These are phyloP conservation scores for Teratosphaeria destructans DNA, from an alignment of 2,329 filamentous ascomycete genomes.

Conservation along the genomic window DNA sequence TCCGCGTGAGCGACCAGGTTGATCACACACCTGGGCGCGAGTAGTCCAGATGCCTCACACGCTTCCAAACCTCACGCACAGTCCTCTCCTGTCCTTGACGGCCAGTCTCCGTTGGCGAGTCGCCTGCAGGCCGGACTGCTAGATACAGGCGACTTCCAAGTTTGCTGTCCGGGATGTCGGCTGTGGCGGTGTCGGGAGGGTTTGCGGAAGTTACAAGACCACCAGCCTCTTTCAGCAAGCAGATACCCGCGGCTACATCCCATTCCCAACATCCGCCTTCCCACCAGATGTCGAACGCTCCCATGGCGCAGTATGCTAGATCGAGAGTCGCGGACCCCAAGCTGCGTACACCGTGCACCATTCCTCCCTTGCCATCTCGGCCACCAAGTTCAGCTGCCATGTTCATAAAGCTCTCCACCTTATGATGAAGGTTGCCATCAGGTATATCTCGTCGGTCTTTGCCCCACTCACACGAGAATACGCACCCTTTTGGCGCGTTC, in stretches of 20 bases:
- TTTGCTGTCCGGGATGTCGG: conserved; percentile 47
- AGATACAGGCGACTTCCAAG: conserved; percentile 62
- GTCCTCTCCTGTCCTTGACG: conserved; percentile 59
- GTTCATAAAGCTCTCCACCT: conserved; percentile 65
- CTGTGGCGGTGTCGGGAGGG: conserved; percentile 50
- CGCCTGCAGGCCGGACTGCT: conserved; percentile 59
- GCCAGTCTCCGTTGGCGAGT: conserved; percentile 50
- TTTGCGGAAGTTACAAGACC: conserved; percentile 66
- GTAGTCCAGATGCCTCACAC: conserved; percentile 58
- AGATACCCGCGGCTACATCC: conserved; percentile 69
- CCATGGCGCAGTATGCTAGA: conserved; percentile 65
- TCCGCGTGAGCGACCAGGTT: background rate
- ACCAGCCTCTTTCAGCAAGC: conserved; percentile 62
- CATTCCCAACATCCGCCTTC: conserved; percentile 60
- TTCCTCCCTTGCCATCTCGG: conserved; percentile 57
- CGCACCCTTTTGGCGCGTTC: conserved; percentile 56
- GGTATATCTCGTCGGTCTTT: conserved; percentile 59
- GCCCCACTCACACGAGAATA: conserved; percentile 70
- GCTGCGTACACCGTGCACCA: conserved; percentile 68
- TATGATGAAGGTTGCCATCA: conserved; percentile 59
- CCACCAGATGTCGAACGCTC: conserved; percentile 40
- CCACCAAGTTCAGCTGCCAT: conserved; percentile 59
- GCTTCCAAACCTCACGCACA: conserved; percentile 61
- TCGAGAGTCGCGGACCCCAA: conserved; percentile 65
- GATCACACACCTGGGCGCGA: conserved; percentile 45